phyloP scores from a whole-genome alignment of 306 rosid species.

The Vigna angularis region DNA sequence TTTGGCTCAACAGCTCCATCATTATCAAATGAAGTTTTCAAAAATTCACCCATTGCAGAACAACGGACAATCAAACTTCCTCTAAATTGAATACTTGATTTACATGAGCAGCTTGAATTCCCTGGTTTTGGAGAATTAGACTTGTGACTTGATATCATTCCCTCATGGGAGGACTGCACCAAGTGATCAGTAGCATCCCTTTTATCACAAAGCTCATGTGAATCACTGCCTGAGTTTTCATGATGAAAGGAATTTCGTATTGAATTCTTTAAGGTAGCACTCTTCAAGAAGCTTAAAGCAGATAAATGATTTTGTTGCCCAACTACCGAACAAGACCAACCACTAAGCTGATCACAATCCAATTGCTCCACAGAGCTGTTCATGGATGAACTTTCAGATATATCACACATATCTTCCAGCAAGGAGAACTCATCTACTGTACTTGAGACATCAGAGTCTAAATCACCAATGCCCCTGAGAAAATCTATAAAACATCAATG shows the following conservation, averaged over 20 bases:
- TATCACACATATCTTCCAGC: slow-evolving; percentile 53
- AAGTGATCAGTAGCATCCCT: slow-evolving; percentile 44
- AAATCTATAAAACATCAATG: slow-evolving; percentile 48
- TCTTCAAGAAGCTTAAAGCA: slow-evolving; percentile 65
- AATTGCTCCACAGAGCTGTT: slow-evolving; percentile 63
- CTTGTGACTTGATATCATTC: slow-evolving; percentile 44
- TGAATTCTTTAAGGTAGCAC: slow-evolving; percentile 45
- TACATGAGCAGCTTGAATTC: slow-evolving; percentile 50
- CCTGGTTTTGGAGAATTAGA: slow-evolving; percentile 49
- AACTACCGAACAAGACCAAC: slow-evolving; percentile 50
- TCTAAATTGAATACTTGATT: slow-evolving; percentile 44
- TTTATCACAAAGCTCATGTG: slow-evolving; percentile 45
- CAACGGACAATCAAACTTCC: slow-evolving; percentile 42
- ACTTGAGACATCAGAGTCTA: slow-evolving; percentile 66
- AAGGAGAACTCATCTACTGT: slow-evolving; percentile 52
- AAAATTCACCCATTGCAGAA: slow-evolving; percentile 35
- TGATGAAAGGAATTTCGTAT: slow-evolving; percentile 48
- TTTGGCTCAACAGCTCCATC: slow-evolving; percentile 44
- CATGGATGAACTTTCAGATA: slow-evolving; percentile 69
- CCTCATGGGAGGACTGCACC: slow-evolving; percentile 48
- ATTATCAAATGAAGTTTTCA: slow-evolving; percentile 45
- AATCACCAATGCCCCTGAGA: slow-evolving; percentile 59
- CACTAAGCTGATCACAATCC: slow-evolving; percentile 55
- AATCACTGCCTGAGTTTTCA: slow-evolving; percentile 54
- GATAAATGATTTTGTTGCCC: slow-evolving; percentile 60